Evolutionary conservation across 2,329 filamentous ascomycete genomes (phyloP), one percentile per base, ranked within the genome.

Genomic region (Beauveria scarabaeidicola): DNA sequence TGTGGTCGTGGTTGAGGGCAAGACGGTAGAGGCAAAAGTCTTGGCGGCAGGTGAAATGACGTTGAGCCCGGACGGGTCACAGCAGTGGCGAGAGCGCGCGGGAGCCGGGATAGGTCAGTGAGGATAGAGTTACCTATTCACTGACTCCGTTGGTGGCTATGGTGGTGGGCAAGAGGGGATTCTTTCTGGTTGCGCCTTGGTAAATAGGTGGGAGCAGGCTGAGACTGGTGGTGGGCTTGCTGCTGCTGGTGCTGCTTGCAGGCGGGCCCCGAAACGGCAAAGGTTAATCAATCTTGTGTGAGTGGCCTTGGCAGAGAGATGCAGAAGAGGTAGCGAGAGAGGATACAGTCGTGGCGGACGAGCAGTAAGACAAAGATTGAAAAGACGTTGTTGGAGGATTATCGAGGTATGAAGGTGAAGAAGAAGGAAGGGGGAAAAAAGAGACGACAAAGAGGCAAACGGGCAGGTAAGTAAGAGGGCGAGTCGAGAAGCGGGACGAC

Each of bases 41-140:
- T 57, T 57, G 54, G 54, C 54, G 54, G 36, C 9, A 29, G 50
- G 36, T 23, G 21, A 50, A 41, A 50, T 57, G 54, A 57, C 54
- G 54, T 57, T 57, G 44, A 38, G 32, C 19, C 23, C 23, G 44
- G 21, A 32, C 44, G 32, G 19, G 50, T n/a, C 17, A 57, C 3
- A 57, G 32, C 3, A 38, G 54, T 57, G 54, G 46, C 54, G 43
- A 57, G 27, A 44, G 40, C 13, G 51, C 36, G 51, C 13, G 9
- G 21, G 43, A 21, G 43, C 19, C 19, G 19, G 11, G 21, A 8
- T 46, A 13, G 17, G 17, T 32, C 47, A 10, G 47, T n/a, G 46
- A 23, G 21, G 8, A 27, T 11, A 43, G 19, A n/a, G n/a, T n/a
- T n/a, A n/a, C n/a, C n/a, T 56, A 46, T 56, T 52, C 19, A 29